These are phyloP conservation scores for Amaranthus cruentus DNA, from an alignment of 148 eudicot genomes.

Conservation along the genomic window DNA sequence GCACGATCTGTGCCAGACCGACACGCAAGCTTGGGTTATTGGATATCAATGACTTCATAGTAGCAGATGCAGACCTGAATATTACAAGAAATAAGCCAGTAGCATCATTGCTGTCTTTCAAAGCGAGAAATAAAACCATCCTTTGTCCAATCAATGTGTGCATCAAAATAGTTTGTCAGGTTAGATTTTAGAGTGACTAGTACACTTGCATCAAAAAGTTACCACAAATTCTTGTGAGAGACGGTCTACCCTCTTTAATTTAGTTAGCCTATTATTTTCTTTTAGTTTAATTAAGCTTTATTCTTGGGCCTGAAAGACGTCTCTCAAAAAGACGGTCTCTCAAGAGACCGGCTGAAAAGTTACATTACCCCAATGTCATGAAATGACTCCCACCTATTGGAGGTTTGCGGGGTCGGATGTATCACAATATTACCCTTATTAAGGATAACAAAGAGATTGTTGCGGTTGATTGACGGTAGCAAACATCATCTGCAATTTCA, in stretches of 20 bases:
- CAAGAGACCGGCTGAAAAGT: neutral
- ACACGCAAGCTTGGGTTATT: slow-evolving; percentile 21
- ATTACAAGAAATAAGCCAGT: slow-evolving; percentile 4
- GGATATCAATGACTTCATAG: slow-evolving; percentile 30
- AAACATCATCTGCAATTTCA: too few relatives aligned
- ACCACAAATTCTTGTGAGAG: neutral
- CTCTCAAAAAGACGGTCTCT: neutral
- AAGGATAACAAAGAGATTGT: too few relatives aligned
- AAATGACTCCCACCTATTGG: too few relatives aligned
- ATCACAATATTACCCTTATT: too few relatives aligned
- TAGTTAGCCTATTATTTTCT: too few relatives aligned
- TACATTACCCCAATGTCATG: too few relatives aligned
- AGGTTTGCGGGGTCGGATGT: too few relatives aligned
- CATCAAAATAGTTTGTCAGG: neutral
- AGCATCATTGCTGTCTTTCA: neutral
- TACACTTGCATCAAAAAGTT: neutral
- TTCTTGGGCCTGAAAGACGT: neutral
- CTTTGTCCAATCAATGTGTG: neutral
- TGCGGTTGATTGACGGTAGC: too few relatives aligned
- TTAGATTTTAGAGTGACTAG: neutral
- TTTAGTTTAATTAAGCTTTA: too few relatives aligned
- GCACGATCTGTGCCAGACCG: slow-evolving; percentile 38
- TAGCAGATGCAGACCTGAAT: slow-evolving; percentile 34
- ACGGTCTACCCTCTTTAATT: neutral
- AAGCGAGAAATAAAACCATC: neutral